phyloP scores from a whole-genome alignment of 805 yeast species.

The Metschnikowia proteae region DNA sequence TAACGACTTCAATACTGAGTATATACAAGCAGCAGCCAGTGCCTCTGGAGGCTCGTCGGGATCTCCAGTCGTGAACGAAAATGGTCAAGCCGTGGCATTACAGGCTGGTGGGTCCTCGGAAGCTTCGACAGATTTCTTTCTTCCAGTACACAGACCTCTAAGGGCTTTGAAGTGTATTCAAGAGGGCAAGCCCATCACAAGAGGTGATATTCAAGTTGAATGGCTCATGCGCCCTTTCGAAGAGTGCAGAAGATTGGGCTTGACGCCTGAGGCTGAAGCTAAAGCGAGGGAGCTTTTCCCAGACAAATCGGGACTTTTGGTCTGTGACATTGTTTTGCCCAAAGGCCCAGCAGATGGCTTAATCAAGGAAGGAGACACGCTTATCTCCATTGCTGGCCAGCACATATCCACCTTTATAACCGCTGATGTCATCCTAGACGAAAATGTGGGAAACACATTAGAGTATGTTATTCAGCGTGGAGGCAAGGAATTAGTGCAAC shows the following conservation, averaged over 20 bases:
- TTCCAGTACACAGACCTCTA: conserved; percentile 78
- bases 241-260: conserved; percentile 84
- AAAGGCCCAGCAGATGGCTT: conserved; percentile 76
- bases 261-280: conserved; percentile 69
- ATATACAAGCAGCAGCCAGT: conserved; percentile 93
- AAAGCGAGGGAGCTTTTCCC: conserved; percentile 68
- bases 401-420: conserved; percentile 66
- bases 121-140: conserved; percentile 88
- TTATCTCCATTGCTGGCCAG: conserved; percentile 67
- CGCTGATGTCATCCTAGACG: conserved; percentile 81
- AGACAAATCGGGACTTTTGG: conserved; percentile 71
- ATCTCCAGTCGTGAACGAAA: conserved; percentile 89
- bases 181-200: conserved; percentile 52
- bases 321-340: conserved; percentile 77
- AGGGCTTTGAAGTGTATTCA: conserved; percentile 80
- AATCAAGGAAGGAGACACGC: conserved; percentile 81
- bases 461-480: conserved; percentile 51
- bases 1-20: conserved; percentile 90
- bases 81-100: conserved; percentile 83
- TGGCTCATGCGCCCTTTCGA: conserved; percentile 87
- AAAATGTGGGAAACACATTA: conserved; percentile 56
- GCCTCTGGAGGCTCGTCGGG: conserved; percentile 97
- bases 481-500: conserved; percentile 52
- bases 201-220: conserved; percentile 91
- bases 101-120: conserved; percentile 94